These are phyloP conservation scores for Calvatia gigantea DNA, from an alignment of 768 basidiomycete genomes.

Conservation along the genomic window DNA sequence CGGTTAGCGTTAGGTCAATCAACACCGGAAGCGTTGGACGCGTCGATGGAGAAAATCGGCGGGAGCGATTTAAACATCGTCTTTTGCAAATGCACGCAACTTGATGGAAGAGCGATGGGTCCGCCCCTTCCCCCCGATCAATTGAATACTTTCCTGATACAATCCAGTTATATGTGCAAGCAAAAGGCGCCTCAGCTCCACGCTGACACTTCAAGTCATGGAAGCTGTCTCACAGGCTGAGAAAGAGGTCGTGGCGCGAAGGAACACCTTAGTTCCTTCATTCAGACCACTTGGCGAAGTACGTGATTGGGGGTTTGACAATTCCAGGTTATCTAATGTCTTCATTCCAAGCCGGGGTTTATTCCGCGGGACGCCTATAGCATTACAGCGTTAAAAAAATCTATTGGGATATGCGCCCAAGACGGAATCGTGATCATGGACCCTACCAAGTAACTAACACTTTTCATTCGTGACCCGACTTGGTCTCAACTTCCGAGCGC, in stretches of 20 bases:
- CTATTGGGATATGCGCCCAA: constrained; percentile 61
- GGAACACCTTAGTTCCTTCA: constrained; percentile 29
- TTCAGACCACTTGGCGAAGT: constrained; percentile 72
- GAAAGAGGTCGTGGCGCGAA: constrained; percentile 27
- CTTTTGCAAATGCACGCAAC: constrained; percentile 56
- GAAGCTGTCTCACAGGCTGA: constrained; percentile 49
- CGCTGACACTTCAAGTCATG: constrained; percentile 50
- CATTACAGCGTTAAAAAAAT: constrained; percentile 56
- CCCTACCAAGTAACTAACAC: constrained; percentile 71
- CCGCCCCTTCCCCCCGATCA: constrained; percentile 18
- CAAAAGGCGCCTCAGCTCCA: constrained; percentile 58
- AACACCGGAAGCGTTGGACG: constrained; percentile 42
- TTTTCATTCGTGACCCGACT: no score
- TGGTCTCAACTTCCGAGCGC: background rate
- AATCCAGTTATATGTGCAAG: constrained; percentile 63
- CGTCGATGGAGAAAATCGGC: constrained; percentile 60
- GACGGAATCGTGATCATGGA: constrained; percentile 64
- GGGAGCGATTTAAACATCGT: constrained; percentile 50
- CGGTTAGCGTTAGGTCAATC: constrained; percentile 51
- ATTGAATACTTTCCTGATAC: background rate
- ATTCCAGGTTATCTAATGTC: background rate
- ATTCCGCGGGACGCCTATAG: constrained; percentile 70
- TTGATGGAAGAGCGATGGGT: constrained; percentile 58
- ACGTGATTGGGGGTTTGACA: constrained; percentile 17
- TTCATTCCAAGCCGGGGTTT: constrained; percentile 51